A percentile compares a stretch with the other conserved stretches of the same genome.
Evolutionary conservation across 306 rosid species (phyloP).

Genomic region (Quercus rubra): DNA sequence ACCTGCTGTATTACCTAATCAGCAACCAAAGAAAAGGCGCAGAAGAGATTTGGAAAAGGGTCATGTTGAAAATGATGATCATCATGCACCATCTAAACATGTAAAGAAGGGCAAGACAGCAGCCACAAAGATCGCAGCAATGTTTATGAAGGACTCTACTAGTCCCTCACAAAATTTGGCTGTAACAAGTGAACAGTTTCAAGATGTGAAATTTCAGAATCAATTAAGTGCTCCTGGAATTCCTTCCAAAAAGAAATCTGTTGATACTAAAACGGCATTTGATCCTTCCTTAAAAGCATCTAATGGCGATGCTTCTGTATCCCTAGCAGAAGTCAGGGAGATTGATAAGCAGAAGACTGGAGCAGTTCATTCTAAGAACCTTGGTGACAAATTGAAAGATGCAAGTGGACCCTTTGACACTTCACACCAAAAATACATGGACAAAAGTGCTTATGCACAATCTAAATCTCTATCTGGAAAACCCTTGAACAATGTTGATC

Average conservation of each 20-base stretch:
- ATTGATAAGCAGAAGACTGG: constrained; percentile 65
- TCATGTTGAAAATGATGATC: constrained; percentile 52
- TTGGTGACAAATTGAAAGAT: constrained; percentile 56
- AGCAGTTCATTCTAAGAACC: constrained; percentile 50
- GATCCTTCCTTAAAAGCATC: constrained; percentile 61
- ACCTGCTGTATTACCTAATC: constrained; percentile 64
- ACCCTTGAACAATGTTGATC: constrained; percentile 39
- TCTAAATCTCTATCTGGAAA: constrained; percentile 68
- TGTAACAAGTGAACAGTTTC: constrained; percentile 43
- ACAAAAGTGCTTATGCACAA: constrained; percentile 56
- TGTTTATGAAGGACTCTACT: constrained; percentile 45
- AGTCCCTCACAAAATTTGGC: constrained; percentile 45
- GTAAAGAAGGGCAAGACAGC: constrained; percentile 63
- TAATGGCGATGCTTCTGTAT: constrained; percentile 48
- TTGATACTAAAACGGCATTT: constrained; percentile 46
- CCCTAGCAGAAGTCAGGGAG: constrained; percentile 52
- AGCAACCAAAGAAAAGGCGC: constrained; percentile 93
- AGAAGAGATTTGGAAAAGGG: constrained; percentile 73
- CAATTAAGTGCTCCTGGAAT: constrained; percentile 45
- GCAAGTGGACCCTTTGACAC: constrained; percentile 48
- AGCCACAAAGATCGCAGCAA: constrained; percentile 48
- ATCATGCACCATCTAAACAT: constrained; percentile 50
- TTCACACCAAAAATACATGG: constrained; percentile 53
- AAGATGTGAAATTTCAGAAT: constrained; percentile 51
- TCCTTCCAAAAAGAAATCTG: constrained; percentile 54